These are phyloP conservation scores for Pleurotus giganteus DNA, from an alignment of 768 basidiomycete species.

Conservation along the genomic window DNA sequence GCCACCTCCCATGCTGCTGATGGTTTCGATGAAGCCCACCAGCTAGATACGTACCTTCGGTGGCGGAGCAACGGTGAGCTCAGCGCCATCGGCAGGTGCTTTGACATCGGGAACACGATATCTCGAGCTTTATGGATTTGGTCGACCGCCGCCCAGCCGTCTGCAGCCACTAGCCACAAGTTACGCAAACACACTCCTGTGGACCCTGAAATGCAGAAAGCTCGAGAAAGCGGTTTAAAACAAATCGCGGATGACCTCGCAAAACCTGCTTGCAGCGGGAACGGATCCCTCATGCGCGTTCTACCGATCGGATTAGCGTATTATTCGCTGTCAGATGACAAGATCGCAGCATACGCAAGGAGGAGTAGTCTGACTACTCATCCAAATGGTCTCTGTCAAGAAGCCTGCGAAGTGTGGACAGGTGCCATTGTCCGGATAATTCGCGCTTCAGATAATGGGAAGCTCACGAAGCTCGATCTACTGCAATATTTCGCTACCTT, in stretches of 20 bases:
- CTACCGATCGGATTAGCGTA: constrained; percentile 42
- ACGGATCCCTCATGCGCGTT: constrained; percentile 47
- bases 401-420: constrained; percentile 42
- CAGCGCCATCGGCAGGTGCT: constrained; percentile 33
- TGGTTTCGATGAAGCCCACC: constrained; percentile 33
- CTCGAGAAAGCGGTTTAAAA: constrained; percentile 19
- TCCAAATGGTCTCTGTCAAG: constrained; percentile 36
- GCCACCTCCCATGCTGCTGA: constrained; percentile 21
- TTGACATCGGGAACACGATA: constrained; percentile 39
- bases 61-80: constrained; percentile 33
- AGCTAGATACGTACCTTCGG: constrained; percentile 30
- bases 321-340: constrained; percentile 29
- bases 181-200: too few species aligned
- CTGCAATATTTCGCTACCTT: constrained; percentile 36
- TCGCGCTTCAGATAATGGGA: constrained; percentile 17
- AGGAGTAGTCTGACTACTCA: constrained; percentile 43
- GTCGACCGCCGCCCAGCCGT: not conserved
- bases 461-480: constrained; percentile 37
- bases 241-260: constrained; percentile 27
- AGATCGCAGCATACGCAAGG: constrained; percentile 29
- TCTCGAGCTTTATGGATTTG: constrained; percentile 24
- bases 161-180: not conserved
- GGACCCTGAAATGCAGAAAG: not conserved
- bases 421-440: constrained; percentile 32
- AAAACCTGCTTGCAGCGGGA: constrained; percentile 28